A percentile compares a stretch with the other conserved stretches of the same genome.
phyloP scores from a whole-genome alignment of 257 asterid genomes.

The Ajuga chamaepitys region DNA sequence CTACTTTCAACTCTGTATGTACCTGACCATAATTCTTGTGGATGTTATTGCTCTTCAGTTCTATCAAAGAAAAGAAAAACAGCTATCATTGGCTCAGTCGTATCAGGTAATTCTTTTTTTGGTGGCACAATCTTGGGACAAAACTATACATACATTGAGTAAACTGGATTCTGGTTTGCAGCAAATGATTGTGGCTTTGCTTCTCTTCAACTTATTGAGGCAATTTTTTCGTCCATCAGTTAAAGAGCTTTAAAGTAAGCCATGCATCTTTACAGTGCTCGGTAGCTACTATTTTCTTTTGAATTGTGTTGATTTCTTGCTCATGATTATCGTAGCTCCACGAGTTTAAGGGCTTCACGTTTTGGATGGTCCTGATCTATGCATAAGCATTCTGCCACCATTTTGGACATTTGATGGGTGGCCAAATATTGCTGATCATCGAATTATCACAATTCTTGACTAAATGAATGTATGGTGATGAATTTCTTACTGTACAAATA shows the following conservation, averaged over 20 bases:
- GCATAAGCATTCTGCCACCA: background rate
- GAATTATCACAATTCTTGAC: background rate
- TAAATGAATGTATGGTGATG: background rate
- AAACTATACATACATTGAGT: background rate
- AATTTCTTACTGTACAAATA: background rate
- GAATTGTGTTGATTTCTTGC: background rate
- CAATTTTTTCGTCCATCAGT: background rate
- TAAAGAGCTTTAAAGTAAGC: constrained; percentile 1
- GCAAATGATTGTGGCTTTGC: background rate
- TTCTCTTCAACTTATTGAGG: background rate
- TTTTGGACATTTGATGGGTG: background rate
- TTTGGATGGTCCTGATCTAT: background rate
- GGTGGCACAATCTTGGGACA: background rate
- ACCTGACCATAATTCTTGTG: background rate
- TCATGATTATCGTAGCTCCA: background rate
- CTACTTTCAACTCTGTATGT: background rate
- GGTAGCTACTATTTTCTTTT: background rate
- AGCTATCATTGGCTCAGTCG: background rate
- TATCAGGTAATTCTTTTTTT: background rate
- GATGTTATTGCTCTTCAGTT: background rate
- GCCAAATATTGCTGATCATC: background rate
- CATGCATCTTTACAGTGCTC: background rate
- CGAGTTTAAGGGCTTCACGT: background rate
- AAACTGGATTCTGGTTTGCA: constrained; percentile 6
- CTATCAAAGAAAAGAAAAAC: background rate